Percentiles rank a stretch among this genome's conserved stretches.
Evolutionary conservation across 2,329 filamentous ascomycete species (phyloP).

Genomic region (Didymosphaeria variabile): DNA sequence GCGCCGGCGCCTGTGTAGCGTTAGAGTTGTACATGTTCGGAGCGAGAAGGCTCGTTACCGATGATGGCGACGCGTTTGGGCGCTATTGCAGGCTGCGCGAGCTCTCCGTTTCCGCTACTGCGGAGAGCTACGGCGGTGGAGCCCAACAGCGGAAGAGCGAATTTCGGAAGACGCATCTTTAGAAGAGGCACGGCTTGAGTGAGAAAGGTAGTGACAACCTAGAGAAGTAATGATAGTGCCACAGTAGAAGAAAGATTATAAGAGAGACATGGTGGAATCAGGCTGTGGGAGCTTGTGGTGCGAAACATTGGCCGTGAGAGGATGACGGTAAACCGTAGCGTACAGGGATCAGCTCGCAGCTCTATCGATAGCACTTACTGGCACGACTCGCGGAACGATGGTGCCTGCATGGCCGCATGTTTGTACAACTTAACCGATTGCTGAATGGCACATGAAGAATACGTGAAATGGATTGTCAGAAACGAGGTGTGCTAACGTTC

Average conservation of each 20-base stretch:
- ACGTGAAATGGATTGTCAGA: neutral
- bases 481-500: no score
- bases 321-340: slow-evolving; percentile 6
- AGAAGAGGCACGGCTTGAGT: neutral
- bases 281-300: neutral
- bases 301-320: neutral
- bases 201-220: neutral
- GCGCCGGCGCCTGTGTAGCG: slow-evolving; percentile 79
- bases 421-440: neutral
- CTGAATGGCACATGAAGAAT: neutral
- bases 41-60: slow-evolving; percentile 28
- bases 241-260: neutral
- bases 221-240: neutral
- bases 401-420: neutral
- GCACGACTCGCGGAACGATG: neutral
- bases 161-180: slow-evolving; percentile 16
- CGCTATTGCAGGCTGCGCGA: slow-evolving; percentile 13
- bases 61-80: slow-evolving; percentile 51
- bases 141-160: slow-evolving; percentile 24
- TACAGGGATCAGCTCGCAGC: slow-evolving; percentile 11
- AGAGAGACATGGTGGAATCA: neutral
- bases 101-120: slow-evolving; percentile 21
- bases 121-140: slow-evolving; percentile 30
- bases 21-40: slow-evolving; percentile 18
- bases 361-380: slow-evolving; percentile 7